Conservation (phyloP, 1,284 basidiomycete species). For the Puccinia coronata region DNA sequence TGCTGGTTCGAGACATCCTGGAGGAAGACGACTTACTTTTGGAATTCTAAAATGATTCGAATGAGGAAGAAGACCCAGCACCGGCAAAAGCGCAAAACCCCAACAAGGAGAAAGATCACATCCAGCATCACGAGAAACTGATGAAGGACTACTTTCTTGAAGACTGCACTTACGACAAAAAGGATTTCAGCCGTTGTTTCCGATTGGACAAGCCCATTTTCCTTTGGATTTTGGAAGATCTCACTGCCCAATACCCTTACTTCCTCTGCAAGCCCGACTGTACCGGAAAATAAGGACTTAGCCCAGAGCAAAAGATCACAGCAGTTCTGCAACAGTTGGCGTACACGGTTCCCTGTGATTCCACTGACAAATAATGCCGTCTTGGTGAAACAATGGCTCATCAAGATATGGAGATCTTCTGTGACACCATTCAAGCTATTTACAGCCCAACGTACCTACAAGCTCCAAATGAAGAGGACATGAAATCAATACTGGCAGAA, state of each 20-base stretch:
- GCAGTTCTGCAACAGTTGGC: neutral
- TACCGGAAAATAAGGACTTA: conserved; percentile 2
- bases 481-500: too few species aligned
- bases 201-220: neutral
- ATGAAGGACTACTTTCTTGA: neutral
- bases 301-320: conserved; percentile 23
- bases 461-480: too few species aligned
- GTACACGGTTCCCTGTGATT: neutral
- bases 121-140: neutral
- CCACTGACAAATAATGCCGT: conserved; percentile 15
- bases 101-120: neutral
- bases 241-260: neutral
- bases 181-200: neutral
- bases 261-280: conserved; percentile 6
- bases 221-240: neutral
- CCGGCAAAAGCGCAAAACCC: too few species aligned
- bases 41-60: too few species aligned
- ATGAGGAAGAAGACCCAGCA: too few species aligned
- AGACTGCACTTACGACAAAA: neutral
- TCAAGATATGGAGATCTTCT: conserved; percentile 12
- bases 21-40: too few species aligned
- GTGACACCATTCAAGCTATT: neutral
- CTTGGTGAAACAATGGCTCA: conserved; percentile 1
- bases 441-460: too few species aligned
- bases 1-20: too few species aligned